Base-by-base conservation (phyloP, 257 asterid species). In the Solanum ossicruentum region DNA sequence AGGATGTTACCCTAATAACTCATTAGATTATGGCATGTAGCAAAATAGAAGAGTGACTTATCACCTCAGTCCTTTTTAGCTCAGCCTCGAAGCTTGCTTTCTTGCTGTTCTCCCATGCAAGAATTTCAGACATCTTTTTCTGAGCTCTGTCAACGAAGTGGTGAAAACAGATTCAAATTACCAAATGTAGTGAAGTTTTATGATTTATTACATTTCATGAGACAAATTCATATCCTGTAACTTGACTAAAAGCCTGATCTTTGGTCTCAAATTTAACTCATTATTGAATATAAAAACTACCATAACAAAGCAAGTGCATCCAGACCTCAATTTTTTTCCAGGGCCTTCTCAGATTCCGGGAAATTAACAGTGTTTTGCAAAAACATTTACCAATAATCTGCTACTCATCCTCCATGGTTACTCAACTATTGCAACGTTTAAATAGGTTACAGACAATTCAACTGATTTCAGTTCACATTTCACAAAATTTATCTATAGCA, bases 41-140 rank as follows among this genome's bases (percentile, higher is more conserved):
- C 18, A 21, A 3, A 72, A 84, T 51, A 28, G 47, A 69, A 20
- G 81, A 16, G 21, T 26, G n/a, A 77, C 39, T 85, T 84, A 54
- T 84, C 90, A 96, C 98, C 99, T 96, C 98, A 65, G 91, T 89
- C 86, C 89, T 91, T 91, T 90, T 94, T 52, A 96, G 95, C 89
- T 96, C 98, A 17, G 99, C 97, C 82, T 96, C 98, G 54, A 96
- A 86, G 84, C 63, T 83, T 5, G 99, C 99, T 88, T 95, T 96
- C 98, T 93, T 92, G 93, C 94, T 91, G 92, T 96, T 96, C 88
- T 96, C 99, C 99, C 99, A 96, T 63, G 98, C 93, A 10, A 82
- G 92, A 77, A 92, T 84, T 65, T 94, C 81, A 75, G 99, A 91
- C 20, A 84, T 18, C 78, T 91, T 95, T 89, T 92, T 95, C 84